Evolutionary conservation across 2,329 filamentous ascomycete genomes (phyloP), one percentile per base, ranked within the genome.

Genomic region (Colletotrichum aenigma): DNA sequence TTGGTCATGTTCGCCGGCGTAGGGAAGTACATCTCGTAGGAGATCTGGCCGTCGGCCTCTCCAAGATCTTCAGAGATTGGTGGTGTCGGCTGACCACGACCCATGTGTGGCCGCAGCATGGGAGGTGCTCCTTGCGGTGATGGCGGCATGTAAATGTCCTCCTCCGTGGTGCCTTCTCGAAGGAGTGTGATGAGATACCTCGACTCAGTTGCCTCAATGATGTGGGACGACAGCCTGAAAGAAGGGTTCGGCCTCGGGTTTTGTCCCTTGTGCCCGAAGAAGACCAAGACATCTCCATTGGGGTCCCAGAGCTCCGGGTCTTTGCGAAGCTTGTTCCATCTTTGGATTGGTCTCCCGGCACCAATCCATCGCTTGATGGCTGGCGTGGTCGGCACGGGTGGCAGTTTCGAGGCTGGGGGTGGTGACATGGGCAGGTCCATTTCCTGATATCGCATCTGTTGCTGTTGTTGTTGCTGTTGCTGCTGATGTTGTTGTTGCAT

Each of bases 21-120:
- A 0, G 92, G 88, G 75, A 94, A 93, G 83, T 90, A 91, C 81
- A 94, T 89, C 79, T 93, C 89, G 74, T 92, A 92, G 3, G 88
- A 90, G 58, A 92, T 89, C 77, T 90, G 88, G 4, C 89, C 89
- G 75, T 91, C 89, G 7, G 85, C 79, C 21, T 89, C 87, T 15
- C 84, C 85, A 5, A 85, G 79, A 48, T 87, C 85, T 62, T 89
- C 87, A 1, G 88, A 89, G 3, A 86, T 82, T 10, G 88, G 87
- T 6, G 87, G 85, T 6, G 85, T 87, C 2, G 85, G 84, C 52
- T 86, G 86, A 7, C 84, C 85, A 70, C 79, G 78, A 61, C 76
- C 70, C 24, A 70, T 80, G 34, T 79, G 81, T 64, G 83, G 83
- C 4, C 76, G 80, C 12, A 86, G 71, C 84, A 87, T 86, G 2